phyloP scores from a whole-genome alignment of 2,329 filamentous ascomycete genomes.

The Parafenestella ontariensis region DNA sequence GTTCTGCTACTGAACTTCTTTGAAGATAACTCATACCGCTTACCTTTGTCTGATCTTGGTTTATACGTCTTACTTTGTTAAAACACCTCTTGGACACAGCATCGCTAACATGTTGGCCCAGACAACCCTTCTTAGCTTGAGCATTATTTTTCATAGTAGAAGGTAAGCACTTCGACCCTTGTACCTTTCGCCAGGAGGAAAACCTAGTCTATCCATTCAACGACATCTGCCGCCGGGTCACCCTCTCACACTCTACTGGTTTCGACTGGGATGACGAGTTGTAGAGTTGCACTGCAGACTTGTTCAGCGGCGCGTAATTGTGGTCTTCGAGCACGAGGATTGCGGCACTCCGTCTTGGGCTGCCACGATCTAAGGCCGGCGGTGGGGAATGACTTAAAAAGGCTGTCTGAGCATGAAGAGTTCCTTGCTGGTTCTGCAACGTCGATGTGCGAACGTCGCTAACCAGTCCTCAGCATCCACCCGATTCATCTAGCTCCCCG shows the following conservation, averaged over 20 bases:
- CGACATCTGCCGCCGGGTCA: constrained; percentile 70
- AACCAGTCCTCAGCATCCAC: constrained; percentile 1
- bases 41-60: constrained; percentile 61
- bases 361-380: constrained; percentile 61
- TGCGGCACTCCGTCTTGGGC: constrained; percentile 52
- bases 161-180: constrained; percentile 32
- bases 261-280: constrained; percentile 70
- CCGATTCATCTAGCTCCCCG: not conserved
- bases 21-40: constrained; percentile 66
- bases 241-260: constrained; percentile 73
- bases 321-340: constrained; percentile 62
- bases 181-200: constrained; percentile 59
- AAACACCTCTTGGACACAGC: constrained; percentile 1
- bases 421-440: constrained; percentile 10
- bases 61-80: constrained; percentile 2
- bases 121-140: not conserved
- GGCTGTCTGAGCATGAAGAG: constrained; percentile 66
- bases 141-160: not conserved
- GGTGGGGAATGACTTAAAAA: constrained; percentile 71
- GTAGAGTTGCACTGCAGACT: constrained; percentile 69
- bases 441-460: constrained; percentile 14
- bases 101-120: constrained; percentile 27
- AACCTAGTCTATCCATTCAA: constrained; percentile 70
- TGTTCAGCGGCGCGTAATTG: constrained; percentile 55
- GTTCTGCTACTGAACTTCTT: constrained; percentile 68